Percentiles rank a stretch among this genome's conserved stretches.
phyloP scores from a whole-genome alignment of 2,329 filamentous ascomycete species.

The Calycina herbarum region DNA sequence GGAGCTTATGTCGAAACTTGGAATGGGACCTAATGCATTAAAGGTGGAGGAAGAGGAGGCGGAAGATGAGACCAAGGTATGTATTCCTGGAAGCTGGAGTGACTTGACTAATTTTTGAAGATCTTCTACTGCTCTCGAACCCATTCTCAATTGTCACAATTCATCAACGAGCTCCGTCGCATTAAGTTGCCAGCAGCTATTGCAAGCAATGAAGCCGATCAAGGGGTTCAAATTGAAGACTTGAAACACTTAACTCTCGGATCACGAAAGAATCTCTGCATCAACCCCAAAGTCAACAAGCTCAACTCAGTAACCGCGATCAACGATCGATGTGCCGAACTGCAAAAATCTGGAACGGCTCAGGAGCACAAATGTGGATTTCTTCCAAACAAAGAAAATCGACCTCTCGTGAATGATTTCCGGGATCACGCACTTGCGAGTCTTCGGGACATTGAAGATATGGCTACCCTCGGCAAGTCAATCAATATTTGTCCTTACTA shows the following conservation, averaged over 20 bases:
- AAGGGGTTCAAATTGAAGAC: slow-evolving; percentile 47
- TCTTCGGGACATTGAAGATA: slow-evolving; percentile 90
- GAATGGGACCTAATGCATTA: slow-evolving; percentile 37
- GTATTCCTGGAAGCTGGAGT: not conserved
- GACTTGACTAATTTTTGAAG: slow-evolving; percentile 28
- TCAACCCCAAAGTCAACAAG: slow-evolving; percentile 77
- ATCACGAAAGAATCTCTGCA: slow-evolving; percentile 74
- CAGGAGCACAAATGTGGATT: slow-evolving; percentile 71
- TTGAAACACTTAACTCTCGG: slow-evolving; percentile 68
- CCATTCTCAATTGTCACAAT: slow-evolving; percentile 72
- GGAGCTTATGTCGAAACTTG: slow-evolving; percentile 60
- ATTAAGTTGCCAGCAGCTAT: slow-evolving; percentile 63
- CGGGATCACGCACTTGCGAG: slow-evolving; percentile 81
- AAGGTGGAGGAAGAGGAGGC: slow-evolving; percentile 49
- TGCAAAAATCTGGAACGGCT: slow-evolving; percentile 70
- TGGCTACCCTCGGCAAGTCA: slow-evolving; percentile 73
- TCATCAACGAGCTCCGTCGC: slow-evolving; percentile 64
- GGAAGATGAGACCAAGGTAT: slow-evolving; percentile 56
- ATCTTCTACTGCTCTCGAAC: slow-evolving; percentile 74
- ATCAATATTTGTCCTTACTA: slow-evolving; percentile 93
- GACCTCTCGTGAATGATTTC: slow-evolving; percentile 73
- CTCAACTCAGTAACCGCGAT: slow-evolving; percentile 75
- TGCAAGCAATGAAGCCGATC: slow-evolving; percentile 37
- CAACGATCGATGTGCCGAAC: slow-evolving; percentile 87
- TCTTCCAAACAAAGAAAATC: slow-evolving; percentile 74